Conservation (phyloP, 768 basidiomycete genomes). For the Amanita muscaria region DNA sequence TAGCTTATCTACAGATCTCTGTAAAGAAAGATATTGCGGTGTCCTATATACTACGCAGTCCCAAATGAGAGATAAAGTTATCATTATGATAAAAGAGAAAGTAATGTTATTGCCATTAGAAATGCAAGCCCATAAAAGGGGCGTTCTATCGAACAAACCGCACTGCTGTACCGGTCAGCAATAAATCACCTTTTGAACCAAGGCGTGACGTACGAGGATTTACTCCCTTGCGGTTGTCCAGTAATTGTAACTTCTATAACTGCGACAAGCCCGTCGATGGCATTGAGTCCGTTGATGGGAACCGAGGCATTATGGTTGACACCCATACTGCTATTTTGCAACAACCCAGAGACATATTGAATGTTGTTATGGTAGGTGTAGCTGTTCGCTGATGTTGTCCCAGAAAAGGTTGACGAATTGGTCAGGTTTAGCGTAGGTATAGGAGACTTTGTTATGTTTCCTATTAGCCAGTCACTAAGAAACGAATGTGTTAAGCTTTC, state of each 20-base stretch:
- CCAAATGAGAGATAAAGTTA: too few relatives aligned
- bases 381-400: conserved; percentile 50
- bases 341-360: conserved; percentile 57
- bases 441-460: conserved; percentile 58
- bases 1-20: too few relatives aligned
- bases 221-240: conserved; percentile 15
- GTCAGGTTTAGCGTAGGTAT: conserved; percentile 42
- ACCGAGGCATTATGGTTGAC: conserved; percentile 64
- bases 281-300: conserved; percentile 38
- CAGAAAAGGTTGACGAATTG: conserved; percentile 54
- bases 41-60: too few relatives aligned
- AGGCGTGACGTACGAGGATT: conserved; percentile 25
- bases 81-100: too few relatives aligned
- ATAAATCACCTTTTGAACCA: too few relatives aligned
- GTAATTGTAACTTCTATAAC: conserved; percentile 67
- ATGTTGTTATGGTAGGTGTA: conserved; percentile 71
- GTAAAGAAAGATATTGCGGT: too few relatives aligned
- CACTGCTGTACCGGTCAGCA: not conserved
- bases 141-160: not conserved
- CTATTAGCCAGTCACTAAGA: conserved; percentile 71
- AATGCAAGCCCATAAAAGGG: not conserved
- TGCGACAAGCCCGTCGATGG: conserved; percentile 79
- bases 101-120: not conserved
- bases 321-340: conserved; percentile 58
- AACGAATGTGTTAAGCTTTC: not conserved